A percentile compares a stretch with the other conserved stretches of the same genome.
phyloP scores from a whole-genome alignment of 1,284 basidiomycete genomes.

The Leccinum pachyderme region DNA sequence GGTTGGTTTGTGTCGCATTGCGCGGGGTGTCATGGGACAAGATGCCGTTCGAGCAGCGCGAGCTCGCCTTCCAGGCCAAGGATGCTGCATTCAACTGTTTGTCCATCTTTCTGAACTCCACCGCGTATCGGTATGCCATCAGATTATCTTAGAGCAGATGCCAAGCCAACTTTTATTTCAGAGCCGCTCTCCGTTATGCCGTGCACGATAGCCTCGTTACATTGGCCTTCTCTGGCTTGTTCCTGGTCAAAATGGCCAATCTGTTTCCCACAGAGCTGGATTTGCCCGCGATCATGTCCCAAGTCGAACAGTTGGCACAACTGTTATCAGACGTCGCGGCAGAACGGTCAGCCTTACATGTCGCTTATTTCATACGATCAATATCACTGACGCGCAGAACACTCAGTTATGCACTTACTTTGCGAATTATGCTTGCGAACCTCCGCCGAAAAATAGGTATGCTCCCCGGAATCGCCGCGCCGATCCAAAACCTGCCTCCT shows the following conservation, averaged over 20 bases:
- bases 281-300: conserved; percentile 65
- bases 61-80: conserved; percentile 92
- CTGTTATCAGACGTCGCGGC: conserved; percentile 83
- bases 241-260: conserved; percentile 89
- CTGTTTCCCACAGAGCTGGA: conserved; percentile 83
- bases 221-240: conserved; percentile 88
- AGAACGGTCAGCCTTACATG: conserved; percentile 55
- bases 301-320: conserved; percentile 83
- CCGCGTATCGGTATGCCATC: conserved; percentile 64
- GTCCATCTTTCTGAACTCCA: conserved; percentile 73
- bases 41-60: conserved; percentile 90
- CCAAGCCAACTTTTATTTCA: conserved; percentile 25
- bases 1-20: conserved; percentile 90
- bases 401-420: conserved; percentile 77
- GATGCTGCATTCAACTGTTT: conserved; percentile 86
- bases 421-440: conserved; percentile 88
- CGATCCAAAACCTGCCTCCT: conserved; percentile 49
- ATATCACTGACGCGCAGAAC: conserved; percentile 11
- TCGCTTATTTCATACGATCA: neutral
- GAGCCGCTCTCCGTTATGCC: conserved; percentile 81
- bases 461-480: conserved; percentile 48
- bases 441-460: conserved; percentile 83
- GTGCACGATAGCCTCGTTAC: conserved; percentile 92
- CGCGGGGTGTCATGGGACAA: conserved; percentile 92
- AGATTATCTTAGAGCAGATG: neutral